Base-by-base conservation (phyloP, 192 early-diverging fungal species). In the Coemansia sp. region DNA sequence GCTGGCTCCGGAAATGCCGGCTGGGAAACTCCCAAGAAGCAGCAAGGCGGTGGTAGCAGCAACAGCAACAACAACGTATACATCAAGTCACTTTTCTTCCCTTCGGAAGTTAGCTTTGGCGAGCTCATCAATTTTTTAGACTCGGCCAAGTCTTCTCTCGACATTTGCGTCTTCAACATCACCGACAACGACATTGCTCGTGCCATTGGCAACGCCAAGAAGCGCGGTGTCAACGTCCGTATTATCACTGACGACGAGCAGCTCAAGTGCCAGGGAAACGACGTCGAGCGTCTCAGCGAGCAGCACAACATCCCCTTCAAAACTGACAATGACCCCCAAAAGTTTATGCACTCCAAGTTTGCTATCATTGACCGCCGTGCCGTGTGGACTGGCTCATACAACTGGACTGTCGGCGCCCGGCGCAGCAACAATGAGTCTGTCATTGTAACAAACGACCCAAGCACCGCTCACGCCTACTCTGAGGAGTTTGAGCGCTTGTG, bases 301-400 rank as follows among this genome's bases (percentile, higher is more conserved):
- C 69, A 83, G 19, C 38, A 74, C 48, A 58, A 63, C 22, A 82
- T 86, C 14, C 80, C 85, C 15, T 60, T 75, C 56, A 86, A 81
- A 43, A 79, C 72, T 50, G 81, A 85, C 59, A 65, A 56, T 32
- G 76, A 74, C 58, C 58, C 59, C 18, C 35, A 58, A 2, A 72
- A 63, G 54, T 67, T 76, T 43, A 90, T 90, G 88, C 88, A 90
- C 56, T 82, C 87, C 55, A 90, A 90, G 65, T 90, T 90, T 72
- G 87, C 85, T 2, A 62, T 87, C 19, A 74, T 87, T 34, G 85
- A 87, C 64, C 63, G 73, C 38, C 62, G 68, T 27, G 66, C 83
- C 12, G 68, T 88, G 8, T 84, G 85, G 67, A 73, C 80, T 33
- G 88, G 88, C 1, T 88, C 86, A 10, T 75, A 65, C 68, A 69